phyloP scores from a whole-genome alignment of 768 basidiomycete genomes.

The Russula sp. region DNA sequence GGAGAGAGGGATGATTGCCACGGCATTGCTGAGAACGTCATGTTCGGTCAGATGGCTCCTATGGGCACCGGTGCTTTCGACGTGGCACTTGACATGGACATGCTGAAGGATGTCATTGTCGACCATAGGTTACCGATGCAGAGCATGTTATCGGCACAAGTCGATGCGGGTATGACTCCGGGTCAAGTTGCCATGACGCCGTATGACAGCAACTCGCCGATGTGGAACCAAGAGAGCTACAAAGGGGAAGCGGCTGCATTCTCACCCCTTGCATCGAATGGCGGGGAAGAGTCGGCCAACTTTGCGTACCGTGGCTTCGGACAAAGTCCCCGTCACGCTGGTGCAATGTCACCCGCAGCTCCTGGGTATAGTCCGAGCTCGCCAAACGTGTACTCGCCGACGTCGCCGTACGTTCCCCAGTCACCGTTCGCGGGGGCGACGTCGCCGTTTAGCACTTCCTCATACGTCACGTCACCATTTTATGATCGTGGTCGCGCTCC shows the following conservation, averaged over 20 bases:
- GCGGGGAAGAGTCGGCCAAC: slow-evolving; percentile 71
- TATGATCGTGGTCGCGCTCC: slow-evolving; percentile 58
- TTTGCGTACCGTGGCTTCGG: slow-evolving; percentile 74
- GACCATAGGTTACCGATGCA: slow-evolving; percentile 91
- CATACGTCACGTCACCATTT: slow-evolving; percentile 82
- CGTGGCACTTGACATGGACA: slow-evolving; percentile 92
- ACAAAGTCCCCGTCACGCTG: slow-evolving; percentile 80
- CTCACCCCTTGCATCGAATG: slow-evolving; percentile 86
- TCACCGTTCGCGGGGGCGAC: slow-evolving; percentile 80
- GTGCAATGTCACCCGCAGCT: slow-evolving; percentile 83
- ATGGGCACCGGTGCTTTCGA: slow-evolving; percentile 99
- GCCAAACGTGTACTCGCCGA: slow-evolving; percentile 83
- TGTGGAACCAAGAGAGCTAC: slow-evolving; percentile 69
- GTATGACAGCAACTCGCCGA: slow-evolving; percentile 87
- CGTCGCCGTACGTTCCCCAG: slow-evolving; percentile 83
- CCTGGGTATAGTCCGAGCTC: slow-evolving; percentile 90
- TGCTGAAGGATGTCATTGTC: slow-evolving; percentile 97
- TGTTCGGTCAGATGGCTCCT: slow-evolving; percentile 99
- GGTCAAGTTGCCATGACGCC: slow-evolving; percentile 94
- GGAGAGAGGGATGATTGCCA: slow-evolving; percentile 99
- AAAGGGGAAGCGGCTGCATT: slow-evolving; percentile 86
- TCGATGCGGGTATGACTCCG: slow-evolving; percentile 86
- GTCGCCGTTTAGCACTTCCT: slow-evolving; percentile 76
- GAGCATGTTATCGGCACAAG: slow-evolving; percentile 67
- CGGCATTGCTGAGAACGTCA: slow-evolving; percentile 97